phyloP scores from a whole-genome alignment of 2,329 filamentous ascomycete species.

The Cladosporium sp. region DNA sequence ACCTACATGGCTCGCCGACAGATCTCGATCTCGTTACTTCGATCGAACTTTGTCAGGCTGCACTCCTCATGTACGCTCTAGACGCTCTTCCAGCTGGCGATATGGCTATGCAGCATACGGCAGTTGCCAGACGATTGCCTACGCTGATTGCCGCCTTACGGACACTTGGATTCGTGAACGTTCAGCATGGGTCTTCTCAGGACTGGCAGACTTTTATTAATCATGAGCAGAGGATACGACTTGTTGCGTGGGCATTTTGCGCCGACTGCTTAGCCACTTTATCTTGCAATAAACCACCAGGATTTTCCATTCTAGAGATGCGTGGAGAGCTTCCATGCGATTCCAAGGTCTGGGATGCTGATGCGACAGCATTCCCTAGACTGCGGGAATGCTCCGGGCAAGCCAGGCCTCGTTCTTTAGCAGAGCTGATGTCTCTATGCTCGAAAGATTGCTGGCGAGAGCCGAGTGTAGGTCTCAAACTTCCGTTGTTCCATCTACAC shows the following conservation, averaged over 20 bases:
- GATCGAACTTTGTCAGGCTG: conserved; percentile 18
- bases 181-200: not conserved
- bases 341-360: conserved; percentile 9
- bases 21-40: not conserved
- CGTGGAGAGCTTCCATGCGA: conserved; percentile 14
- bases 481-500: conserved; percentile 1
- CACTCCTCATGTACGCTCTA: conserved; percentile 18
- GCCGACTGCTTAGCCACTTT: conserved; percentile 19
- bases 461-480: not conserved
- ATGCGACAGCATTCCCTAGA: not conserved
- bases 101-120: conserved; percentile 6
- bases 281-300: conserved; percentile 12
- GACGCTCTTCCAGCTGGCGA: conserved; percentile 7
- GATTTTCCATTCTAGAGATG: conserved; percentile 18
- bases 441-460: not conserved
- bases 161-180: not conserved
- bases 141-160: conserved; percentile 12
- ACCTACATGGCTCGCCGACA: not conserved
- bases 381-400: not conserved
- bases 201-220: conserved; percentile 10
- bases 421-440: not conserved
- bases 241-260: conserved; percentile 19
- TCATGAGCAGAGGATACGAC: conserved; percentile 16
- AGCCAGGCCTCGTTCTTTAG: not conserved
- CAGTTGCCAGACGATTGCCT: conserved; percentile 14